Evolutionary conservation across 345 rosid species (phyloP), one percentile per base, ranked within the genome.

Genomic region (Citrus inodora): DNA sequence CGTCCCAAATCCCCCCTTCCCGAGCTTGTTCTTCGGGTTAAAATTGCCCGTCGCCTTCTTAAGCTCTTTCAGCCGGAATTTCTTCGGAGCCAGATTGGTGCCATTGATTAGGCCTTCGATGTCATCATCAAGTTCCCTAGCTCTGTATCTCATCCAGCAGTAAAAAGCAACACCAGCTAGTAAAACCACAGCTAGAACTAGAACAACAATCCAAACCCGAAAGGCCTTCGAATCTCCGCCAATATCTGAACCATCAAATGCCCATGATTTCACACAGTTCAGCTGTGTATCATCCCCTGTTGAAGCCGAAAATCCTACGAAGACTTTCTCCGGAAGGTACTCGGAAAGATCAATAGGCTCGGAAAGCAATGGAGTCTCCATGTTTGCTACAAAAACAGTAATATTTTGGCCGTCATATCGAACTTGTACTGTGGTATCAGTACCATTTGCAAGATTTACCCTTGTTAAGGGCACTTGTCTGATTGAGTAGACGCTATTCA

Each of bases 301-400:
- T 7, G 94, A 90, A 11, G 80, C 97, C 0, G 97, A 86, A n/a
- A 92, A 92, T 16, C 93, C 98, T 0, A 92, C 83, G 9, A 59
- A 87, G 62, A 93, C 91, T 19, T 38, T 63, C 73, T 83, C 58
- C 1, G 94, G 93, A 48, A 94, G 92, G 71, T 80, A 74, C 2
- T 1, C 5, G 6, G 89, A 46, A 46, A 46, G 51, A 46, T 46
- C 51, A 46, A 46, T 13, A 46, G 51, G 17, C 51, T 46, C 51
- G 5, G 17, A 81, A 22, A 93, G 27, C 53, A 88, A 77, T 0
- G 64, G 89, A 70, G 74, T 73, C 22, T 75, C 24, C 83, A 16
- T 71, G 10, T 80, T n/a, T 2, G 48, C 61, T 67, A 88, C 87
- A 65, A 75, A 90, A 69, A 91, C 90, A 3, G 84, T 71, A 59